Evolutionary conservation across 352 stramenopile genomes (phyloP), one percentile per base, ranked within the genome.

Genomic region (Globisporangium uncinulatum): DNA sequence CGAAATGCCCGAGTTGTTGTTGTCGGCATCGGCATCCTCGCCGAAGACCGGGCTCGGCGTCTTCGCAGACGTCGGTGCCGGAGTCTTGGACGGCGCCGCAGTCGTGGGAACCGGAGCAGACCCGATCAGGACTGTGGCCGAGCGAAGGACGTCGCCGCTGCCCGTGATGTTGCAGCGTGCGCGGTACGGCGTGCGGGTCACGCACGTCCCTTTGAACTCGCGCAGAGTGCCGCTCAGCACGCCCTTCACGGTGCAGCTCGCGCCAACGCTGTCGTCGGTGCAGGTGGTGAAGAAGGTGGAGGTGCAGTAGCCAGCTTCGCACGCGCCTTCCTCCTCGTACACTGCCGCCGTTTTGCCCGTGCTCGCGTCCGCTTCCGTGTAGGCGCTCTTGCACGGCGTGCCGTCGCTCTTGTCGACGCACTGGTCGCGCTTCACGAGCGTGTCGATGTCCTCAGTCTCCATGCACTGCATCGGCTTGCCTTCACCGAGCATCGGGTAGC

Each of bases 391-490:
- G 32, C 32, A 54, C 17, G 29, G 1, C 13, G 48, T 31, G 48
- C 48, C 48, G 15, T 54, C 32, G 15, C 29, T n/a, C 48, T 54
- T 54, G 48, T 41, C 19, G 6, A 31, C 37, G 32, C 48, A 54
- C 7, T 15, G 4, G 14, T 42, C 48, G 17, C 48, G 48, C 48
- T 54, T 15, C 9, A 43, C 32, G 48, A 54, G 36, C 31, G 48
- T 54, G 8, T 54, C 48, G 31, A 54, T 54, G 31, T 54, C 15
- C 32, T 37, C 29, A 0, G 37, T 5, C 17, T 54, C 9, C 15
- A 54, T 5, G 32, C 48, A 54, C 48, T 54, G 29, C 31, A 54
- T 20, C 31, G 48, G 31, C 48, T 54, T 39, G 48, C 34, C 34
- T 39, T 29, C 19, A n/a, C 39, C 48, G 4, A 44, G 31, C 15